phyloP scores from a whole-genome alignment of 2,329 filamentous ascomycete genomes.

The Rhynchosporium secalis region DNA sequence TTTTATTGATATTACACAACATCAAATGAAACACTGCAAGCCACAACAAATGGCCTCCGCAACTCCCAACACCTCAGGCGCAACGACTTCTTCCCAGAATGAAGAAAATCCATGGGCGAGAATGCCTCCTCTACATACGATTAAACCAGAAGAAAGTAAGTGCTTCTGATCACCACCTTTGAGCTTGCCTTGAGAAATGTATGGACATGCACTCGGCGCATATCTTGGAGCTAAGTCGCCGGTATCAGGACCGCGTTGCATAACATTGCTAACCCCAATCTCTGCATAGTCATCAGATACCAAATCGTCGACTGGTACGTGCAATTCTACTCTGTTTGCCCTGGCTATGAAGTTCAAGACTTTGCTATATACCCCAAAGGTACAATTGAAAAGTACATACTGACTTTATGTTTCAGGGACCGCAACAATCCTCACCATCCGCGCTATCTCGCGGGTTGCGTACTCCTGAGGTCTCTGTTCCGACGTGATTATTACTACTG shows the following conservation, averaged over 20 bases:
- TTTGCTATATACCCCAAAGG: not conserved
- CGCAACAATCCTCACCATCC: slow-evolving; percentile 12
- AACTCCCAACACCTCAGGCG: not conserved
- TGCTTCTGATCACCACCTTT: not conserved
- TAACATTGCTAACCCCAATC: not conserved
- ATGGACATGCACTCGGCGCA: too few species aligned
- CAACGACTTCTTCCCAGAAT: not conserved
- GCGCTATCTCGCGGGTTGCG: not conserved
- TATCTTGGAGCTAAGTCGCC: too few species aligned
- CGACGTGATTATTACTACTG: slow-evolving; percentile 3
- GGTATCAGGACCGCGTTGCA: too few species aligned
- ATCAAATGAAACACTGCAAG: not conserved
- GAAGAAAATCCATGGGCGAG: not conserved
- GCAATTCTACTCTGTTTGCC: not conserved
- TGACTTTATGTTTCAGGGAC: not conserved
- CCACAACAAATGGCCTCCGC: not conserved
- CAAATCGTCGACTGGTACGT: not conserved
- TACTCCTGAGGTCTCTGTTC: slow-evolving; percentile 7
- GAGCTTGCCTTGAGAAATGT: not conserved
- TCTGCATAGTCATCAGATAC: not conserved
- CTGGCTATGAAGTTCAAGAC: not conserved
- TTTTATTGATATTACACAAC: not conserved
- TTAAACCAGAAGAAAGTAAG: slow-evolving; percentile 3
- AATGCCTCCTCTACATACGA: slow-evolving; percentile 1
- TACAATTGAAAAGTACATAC: not conserved